Base-by-base conservation (phyloP, 192 early-diverging fungal species). In the Podila verticillata region DNA sequence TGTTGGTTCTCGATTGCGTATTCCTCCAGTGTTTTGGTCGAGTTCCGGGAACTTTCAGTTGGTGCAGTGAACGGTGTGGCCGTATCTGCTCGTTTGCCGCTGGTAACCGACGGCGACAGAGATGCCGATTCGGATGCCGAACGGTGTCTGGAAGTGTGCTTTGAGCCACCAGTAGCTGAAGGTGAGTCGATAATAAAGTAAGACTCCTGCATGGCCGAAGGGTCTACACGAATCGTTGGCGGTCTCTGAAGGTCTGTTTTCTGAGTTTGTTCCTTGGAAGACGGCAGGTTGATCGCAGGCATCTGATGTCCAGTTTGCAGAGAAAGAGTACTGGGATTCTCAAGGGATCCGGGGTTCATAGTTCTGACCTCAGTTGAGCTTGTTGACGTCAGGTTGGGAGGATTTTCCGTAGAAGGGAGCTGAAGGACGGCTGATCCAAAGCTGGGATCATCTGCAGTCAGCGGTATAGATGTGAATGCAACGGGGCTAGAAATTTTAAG, bases 401-500 rank as follows among this genome's bases (percentile, higher is more conserved):
- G 70, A 3, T 72, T 48, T 36, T 72, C 77, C 20, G 69, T 34
- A 15, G 66, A 39, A 0, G 77, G 65, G 0, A 70, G 68, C 10
- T 65, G 57, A 9, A 68, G 70, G 15, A 70, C 13, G 13, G 44
- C 36, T 20, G 69, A 71, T 48, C 49, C 69, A 26, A 48, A 19
- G 26, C 51, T 71, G 10, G 73, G 68, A 47, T 85, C 85, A 64
- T 82, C 72, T 13, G 70, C 83, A 34, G 85, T 75, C 13, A 91
- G 57, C 5, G 90, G 90, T 1, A 84, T 84, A 1, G 89, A 81
- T 13, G 90, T 87, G 51, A 91, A 90, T 9, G 89, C 90, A 12
- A 92, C 88, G 19, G 90, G 87, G 49, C 89, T 86, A 3, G 91
- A 91, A 35, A 92, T 86, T 63, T 92, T 92, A n/a, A 89, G 85